Percentiles rank a stretch among this genome's conserved stretches.
phyloP scores from a whole-genome alignment of 106 monocot species.

The Apostasia ramifera region DNA sequence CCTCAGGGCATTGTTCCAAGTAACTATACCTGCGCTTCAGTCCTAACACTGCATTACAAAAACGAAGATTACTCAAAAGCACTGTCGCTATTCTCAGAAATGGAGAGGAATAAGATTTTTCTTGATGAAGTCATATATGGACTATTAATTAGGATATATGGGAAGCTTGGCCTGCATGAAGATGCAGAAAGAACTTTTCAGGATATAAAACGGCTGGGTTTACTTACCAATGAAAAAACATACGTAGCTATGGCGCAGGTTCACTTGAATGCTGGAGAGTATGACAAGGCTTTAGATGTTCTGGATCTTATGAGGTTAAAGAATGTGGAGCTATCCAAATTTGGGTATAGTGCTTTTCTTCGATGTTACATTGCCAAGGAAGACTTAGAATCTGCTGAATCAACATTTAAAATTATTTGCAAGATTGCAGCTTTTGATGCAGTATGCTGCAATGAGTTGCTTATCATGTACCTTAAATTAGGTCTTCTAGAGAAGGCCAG shows the following conservation, averaged over 20 bases:
- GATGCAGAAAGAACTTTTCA: constrained; percentile 70
- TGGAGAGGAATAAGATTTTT: constrained; percentile 57
- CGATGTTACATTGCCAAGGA: constrained; percentile 62
- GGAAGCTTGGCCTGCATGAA: constrained; percentile 82
- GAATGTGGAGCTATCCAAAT: constrained; percentile 53
- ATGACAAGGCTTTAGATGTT: constrained; percentile 60
- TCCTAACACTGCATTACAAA: constrained; percentile 65
- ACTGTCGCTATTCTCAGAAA: constrained; percentile 71
- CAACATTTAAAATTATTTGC: constrained; percentile 41
- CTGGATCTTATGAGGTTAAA: constrained; percentile 65
- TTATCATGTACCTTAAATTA: constrained; percentile 61
- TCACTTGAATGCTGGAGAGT: constrained; percentile 58
- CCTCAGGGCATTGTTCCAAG: constrained; percentile 59
- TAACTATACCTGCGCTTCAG: constrained; percentile 73
- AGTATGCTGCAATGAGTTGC: constrained; percentile 60
- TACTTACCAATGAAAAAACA: constrained; percentile 80
- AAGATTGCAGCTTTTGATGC: constrained; percentile 38
- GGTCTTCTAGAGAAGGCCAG: constrained; percentile 78
- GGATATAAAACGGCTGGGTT: constrained; percentile 51
- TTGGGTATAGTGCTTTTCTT: constrained; percentile 58
- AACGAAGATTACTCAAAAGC: constrained; percentile 80
- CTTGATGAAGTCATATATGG: constrained; percentile 96
- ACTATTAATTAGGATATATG: constrained; percentile 91
- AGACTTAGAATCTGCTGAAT: constrained; percentile 71
- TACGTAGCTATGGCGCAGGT: constrained; percentile 91